Evolutionary conservation across 257 asterid genomes (phyloP).

Genomic region (Przewalskia tangutica): DNA sequence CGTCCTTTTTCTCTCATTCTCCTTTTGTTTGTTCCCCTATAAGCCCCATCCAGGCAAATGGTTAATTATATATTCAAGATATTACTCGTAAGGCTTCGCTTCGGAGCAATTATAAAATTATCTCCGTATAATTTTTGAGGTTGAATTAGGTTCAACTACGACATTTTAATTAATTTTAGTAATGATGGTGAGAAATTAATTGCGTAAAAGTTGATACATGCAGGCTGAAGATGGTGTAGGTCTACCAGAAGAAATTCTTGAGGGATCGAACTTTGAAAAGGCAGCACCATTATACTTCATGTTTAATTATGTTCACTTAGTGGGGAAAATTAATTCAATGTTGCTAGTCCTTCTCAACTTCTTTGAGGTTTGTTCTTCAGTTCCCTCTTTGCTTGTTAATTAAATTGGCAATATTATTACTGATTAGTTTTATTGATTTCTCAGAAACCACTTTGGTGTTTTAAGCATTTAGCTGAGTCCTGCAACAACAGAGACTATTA

Average conservation of each 20-base stretch:
- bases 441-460: slow-evolving; percentile 97
- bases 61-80: too few species aligned
- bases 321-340: slow-evolving; percentile 72
- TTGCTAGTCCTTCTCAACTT: slow-evolving; percentile 67
- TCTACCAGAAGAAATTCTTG: slow-evolving; percentile 88
- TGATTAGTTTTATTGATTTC: slow-evolving; percentile 6
- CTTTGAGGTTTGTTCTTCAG: slow-evolving; percentile 42
- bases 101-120: not conserved
- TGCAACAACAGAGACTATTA: slow-evolving; percentile 66
- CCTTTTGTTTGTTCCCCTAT: too few species aligned
- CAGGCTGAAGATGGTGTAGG: slow-evolving; percentile 99
- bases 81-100: too few species aligned
- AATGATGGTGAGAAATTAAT: not conserved
- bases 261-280: slow-evolving; percentile 59
- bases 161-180: not conserved
- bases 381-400: not conserved
- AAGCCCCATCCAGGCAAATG: too few species aligned
- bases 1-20: slow-evolving; percentile 5
- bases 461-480: slow-evolving; percentile 24
- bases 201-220: not conserved
- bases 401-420: slow-evolving; percentile 5
- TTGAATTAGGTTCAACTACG: not conserved
- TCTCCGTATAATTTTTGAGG: too few species aligned
- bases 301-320: slow-evolving; percentile 60
- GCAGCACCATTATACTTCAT: slow-evolving; percentile 57